These are phyloP conservation scores for Rhynchosporium secalis DNA, from an alignment of 2,329 filamentous ascomycete species.

Conservation along the genomic window DNA sequence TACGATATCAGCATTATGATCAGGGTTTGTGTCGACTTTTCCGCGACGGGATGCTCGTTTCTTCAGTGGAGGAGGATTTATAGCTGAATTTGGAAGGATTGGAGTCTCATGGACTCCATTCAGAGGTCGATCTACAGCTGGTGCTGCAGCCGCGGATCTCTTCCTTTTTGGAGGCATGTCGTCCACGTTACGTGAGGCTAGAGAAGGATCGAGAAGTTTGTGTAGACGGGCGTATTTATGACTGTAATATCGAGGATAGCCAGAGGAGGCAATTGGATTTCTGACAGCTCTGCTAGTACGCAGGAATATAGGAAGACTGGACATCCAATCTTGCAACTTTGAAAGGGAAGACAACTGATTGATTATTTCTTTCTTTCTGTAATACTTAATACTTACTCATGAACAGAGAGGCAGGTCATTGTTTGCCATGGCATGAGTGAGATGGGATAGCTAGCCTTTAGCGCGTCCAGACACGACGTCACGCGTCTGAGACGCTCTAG, in stretches of 20 bases:
- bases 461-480: constrained; percentile 20
- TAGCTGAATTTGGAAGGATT: constrained; percentile 21
- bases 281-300: constrained; percentile 18
- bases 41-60: constrained; percentile 29
- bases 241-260: not conserved
- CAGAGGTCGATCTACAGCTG: not conserved
- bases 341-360: not conserved
- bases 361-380: too few relatives aligned
- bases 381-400: too few relatives aligned
- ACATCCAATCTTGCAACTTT: constrained; percentile 18
- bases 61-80: constrained; percentile 25
- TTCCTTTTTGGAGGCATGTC: constrained; percentile 38
- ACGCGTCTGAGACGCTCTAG: constrained; percentile 14
- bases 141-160: constrained; percentile 30
- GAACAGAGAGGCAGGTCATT: too few relatives aligned
- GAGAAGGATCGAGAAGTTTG: not conserved
- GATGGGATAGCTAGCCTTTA: not conserved
- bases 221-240: not conserved
- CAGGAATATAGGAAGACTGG: constrained; percentile 17
- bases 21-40: constrained; percentile 37
- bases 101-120: constrained; percentile 11
- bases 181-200: not conserved
- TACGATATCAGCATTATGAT: constrained; percentile 37
- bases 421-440: too few relatives aligned
- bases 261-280: not conserved